Percentiles rank a stretch among this genome's conserved stretches.
Conservation (phyloP, 305 asterid species). For the Nicotiana rustica region DNA sequence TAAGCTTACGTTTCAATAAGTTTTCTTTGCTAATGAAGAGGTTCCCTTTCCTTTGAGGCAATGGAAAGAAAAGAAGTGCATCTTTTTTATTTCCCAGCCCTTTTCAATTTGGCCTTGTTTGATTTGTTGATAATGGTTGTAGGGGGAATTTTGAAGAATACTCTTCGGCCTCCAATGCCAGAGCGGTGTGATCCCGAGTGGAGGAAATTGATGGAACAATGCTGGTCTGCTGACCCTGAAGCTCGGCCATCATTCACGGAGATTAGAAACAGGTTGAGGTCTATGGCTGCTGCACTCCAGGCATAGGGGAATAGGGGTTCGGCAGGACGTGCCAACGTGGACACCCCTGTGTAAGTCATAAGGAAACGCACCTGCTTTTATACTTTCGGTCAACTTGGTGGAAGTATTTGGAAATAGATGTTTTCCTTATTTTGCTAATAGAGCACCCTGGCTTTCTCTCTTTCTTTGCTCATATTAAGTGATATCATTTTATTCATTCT, state of each 20-base stretch:
- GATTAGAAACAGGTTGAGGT: slow-evolving; percentile 63
- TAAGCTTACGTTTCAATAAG: neutral
- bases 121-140: slow-evolving; percentile 34
- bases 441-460: neutral
- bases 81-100: slow-evolving; percentile 4
- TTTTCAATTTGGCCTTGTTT: slow-evolving; percentile 1
- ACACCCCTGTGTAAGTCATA: neutral
- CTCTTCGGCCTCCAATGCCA: slow-evolving; percentile 77
- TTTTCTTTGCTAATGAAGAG: neutral
- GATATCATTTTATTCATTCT: slow-evolving; percentile 28
- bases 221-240: slow-evolving; percentile 71
- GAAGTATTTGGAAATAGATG: slow-evolving; percentile 46
- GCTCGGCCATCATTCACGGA: slow-evolving; percentile 75
- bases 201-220: slow-evolving; percentile 76
- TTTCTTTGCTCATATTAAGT: slow-evolving; percentile 14
- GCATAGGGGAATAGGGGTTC: slow-evolving; percentile 43
- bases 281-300: slow-evolving; percentile 57
- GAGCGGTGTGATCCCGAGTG: slow-evolving; percentile 73
- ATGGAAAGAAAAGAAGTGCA: neutral
- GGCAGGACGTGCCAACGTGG: slow-evolving; percentile 44
- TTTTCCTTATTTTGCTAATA: slow-evolving; percentile 38
- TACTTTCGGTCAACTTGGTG: slow-evolving; percentile 24
- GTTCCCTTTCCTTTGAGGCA: neutral
- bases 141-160: slow-evolving; percentile 82
- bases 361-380: neutral